Evolutionary conservation across 2,329 filamentous ascomycete species (phyloP).

Genomic region (Hypoxylon sp.): DNA sequence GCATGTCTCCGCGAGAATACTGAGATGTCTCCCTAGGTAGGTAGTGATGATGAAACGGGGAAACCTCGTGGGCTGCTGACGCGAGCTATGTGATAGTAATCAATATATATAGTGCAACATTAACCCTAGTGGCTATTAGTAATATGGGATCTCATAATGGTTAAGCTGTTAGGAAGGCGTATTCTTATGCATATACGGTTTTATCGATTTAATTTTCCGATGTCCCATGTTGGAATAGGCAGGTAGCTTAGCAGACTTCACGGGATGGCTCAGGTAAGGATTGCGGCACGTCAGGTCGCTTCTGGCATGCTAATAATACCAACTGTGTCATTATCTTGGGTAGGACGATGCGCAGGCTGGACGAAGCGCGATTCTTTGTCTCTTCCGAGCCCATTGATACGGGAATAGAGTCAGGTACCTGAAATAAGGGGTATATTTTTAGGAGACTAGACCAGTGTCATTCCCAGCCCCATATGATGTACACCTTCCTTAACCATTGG

Average conservation of each 20-base stretch:
- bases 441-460: slow-evolving; percentile 1
- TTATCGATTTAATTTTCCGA: too few relatives aligned
- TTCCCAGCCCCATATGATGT: slow-evolving; percentile 33
- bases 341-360: neutral
- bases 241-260: neutral
- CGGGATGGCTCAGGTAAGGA: too few relatives aligned
- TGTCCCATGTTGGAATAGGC: neutral
- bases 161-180: slow-evolving; percentile 24
- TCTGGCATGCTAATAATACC: neutral
- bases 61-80: neutral
- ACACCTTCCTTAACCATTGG: slow-evolving; percentile 23
- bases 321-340: too few relatives aligned
- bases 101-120: neutral
- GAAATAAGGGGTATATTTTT: too few relatives aligned
- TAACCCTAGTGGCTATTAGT: slow-evolving; percentile 3
- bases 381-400: too few relatives aligned
- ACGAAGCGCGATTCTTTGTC: neutral
- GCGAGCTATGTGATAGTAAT: slow-evolving; percentile 1
- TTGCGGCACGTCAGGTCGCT: too few relatives aligned
- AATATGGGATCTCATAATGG: slow-evolving; percentile 6
- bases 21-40: neutral
- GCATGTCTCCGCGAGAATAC: slow-evolving; percentile 11
- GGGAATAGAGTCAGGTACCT: too few relatives aligned
- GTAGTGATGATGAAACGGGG: slow-evolving; percentile 16
- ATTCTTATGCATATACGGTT: neutral